Percentiles rank a stretch among this genome's conserved stretches.
phyloP scores from a whole-genome alignment of 1,284 basidiomycete species.

The Cryptococcus jaspeensis region DNA sequence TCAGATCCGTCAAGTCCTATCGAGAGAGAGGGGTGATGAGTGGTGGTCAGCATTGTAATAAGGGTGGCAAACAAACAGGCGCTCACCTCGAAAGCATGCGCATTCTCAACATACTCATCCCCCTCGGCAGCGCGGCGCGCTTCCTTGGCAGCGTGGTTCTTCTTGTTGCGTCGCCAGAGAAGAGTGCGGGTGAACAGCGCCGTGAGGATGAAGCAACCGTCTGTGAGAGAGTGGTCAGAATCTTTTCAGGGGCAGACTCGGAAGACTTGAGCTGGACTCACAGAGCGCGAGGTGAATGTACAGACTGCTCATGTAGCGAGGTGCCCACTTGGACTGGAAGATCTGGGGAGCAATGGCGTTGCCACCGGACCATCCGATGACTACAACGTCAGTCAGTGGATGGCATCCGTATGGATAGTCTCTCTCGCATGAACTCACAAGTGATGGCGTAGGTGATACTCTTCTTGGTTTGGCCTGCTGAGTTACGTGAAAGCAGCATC shows the following conservation, averaged over 20 bases:
- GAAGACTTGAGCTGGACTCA: conserved; percentile 17
- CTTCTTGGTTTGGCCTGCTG: conserved; percentile 38
- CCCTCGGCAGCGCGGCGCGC: background rate
- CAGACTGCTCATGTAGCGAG: conserved; percentile 34
- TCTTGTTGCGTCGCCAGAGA: conserved; percentile 24
- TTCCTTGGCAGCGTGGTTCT: conserved; percentile 12
- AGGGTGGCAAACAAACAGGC: background rate
- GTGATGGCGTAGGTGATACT: conserved; percentile 29
- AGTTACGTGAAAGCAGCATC: conserved; percentile 27
- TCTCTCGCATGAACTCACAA: conserved; percentile 9
- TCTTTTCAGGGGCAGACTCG: background rate
- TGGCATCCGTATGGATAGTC: too few relatives aligned
- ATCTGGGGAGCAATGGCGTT: conserved; percentile 37
- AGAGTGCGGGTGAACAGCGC: conserved; percentile 21
- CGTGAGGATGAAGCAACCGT: conserved; percentile 13
- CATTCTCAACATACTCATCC: conserved; percentile 6
- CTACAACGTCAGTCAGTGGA: conserved; percentile 1
- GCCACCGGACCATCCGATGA: conserved; percentile 36
- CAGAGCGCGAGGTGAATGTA: conserved; percentile 42
- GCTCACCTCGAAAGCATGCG: conserved; percentile 18
- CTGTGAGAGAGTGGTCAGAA: background rate
- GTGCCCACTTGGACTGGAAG: conserved; percentile 33
- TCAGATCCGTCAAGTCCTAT: conserved; percentile 33
- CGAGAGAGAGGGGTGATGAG: too few relatives aligned
- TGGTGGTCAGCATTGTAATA: background rate